Conservation (phyloP, 1,284 basidiomycete species). For the Afroboletus lepidellus region DNA sequence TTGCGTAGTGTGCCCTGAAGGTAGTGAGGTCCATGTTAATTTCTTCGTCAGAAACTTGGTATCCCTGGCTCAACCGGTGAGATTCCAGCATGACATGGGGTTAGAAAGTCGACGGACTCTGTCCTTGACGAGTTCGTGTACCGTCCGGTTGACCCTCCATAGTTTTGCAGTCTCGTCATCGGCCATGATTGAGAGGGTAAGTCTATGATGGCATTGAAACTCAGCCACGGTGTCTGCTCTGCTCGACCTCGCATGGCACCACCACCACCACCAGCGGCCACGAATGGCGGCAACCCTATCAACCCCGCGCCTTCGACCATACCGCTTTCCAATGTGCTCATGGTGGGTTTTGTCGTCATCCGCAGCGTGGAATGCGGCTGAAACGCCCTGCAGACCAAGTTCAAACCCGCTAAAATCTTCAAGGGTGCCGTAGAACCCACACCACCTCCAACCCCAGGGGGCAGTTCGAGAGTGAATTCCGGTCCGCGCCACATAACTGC, state of each 20-base stretch:
- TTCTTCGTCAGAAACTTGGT: constrained; percentile 88
- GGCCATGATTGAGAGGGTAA: constrained; percentile 43
- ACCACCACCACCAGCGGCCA: constrained; percentile 33
- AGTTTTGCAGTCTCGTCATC: constrained; percentile 82
- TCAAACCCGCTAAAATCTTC: constrained; percentile 91
- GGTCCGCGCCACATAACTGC: constrained; percentile 79
- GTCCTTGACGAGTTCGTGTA: constrained; percentile 95
- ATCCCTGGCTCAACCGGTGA: constrained; percentile 56
- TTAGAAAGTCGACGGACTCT: constrained; percentile 52
- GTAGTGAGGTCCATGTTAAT: constrained; percentile 79
- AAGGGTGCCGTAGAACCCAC: constrained; percentile 68
- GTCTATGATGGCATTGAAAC: constrained; percentile 27
- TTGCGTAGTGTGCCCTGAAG: constrained; percentile 71
- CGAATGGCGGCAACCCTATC: constrained; percentile 33
- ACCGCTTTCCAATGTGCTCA: constrained; percentile 42
- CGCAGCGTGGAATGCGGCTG: neutral
- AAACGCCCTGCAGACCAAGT: constrained; percentile 49
- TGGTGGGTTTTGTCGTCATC: constrained; percentile 39
- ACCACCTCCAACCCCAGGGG: constrained; percentile 49
- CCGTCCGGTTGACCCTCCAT: constrained; percentile 96
- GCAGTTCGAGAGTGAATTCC: constrained; percentile 39
- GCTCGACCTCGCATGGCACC: constrained; percentile 19
- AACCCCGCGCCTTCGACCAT: constrained; percentile 29
- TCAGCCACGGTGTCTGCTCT: constrained; percentile 22
- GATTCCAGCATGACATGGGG: constrained; percentile 10